Evolutionary conservation across 2,329 filamentous ascomycete genomes (phyloP), one percentile per base, ranked within the genome.

Genomic region (Chrysosphaeria jannelii): DNA sequence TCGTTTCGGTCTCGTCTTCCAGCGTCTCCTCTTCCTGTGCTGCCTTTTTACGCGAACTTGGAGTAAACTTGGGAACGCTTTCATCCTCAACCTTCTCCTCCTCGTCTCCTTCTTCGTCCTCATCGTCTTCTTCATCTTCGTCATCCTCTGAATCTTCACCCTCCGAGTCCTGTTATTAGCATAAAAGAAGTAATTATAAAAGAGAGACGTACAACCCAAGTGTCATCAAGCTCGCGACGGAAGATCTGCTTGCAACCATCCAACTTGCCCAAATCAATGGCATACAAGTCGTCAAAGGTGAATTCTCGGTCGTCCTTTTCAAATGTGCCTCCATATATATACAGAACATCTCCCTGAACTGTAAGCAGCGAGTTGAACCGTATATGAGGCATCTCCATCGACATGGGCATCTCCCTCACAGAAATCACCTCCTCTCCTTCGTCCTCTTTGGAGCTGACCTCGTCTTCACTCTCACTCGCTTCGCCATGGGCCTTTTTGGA

Each of bases 241-340:
- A 81, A 93, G 22, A 93, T 60, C 44, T 91, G 71, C 40, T 78
- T 81, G 32, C 85, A 81, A 4, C 85, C 85, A 34, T 93, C 78
- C 29, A 97, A 54, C 43, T 90, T 91, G 28, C 70, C 79, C n/a
- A 97, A 52, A 36, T 97, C 78, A 28, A 93, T 65, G 3, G 76
- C 68, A 45, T 88, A 88, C 43, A 97, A 53, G 36, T 97, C 85
- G 34, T 91, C 79, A 42, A 93, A 90, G 0, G 79, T 93, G 36
- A 72, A 90, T 42, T 97, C 85, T 12, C 75, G 60, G 36, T 97
- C 85, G 10, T 75, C 81, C 39, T 89, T 85, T 39, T 97, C 85
- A 36, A 71, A 91, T 0, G 81, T 97, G 10, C 85, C 85, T 14
- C 85, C 79, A 37, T 88, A 93, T 25, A 93, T 75, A 45, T 81